A percentile compares a stretch with the other conserved stretches of the same genome.
Conservation (phyloP, 1,139 yeast species). For the Pichia sp. region DNA sequence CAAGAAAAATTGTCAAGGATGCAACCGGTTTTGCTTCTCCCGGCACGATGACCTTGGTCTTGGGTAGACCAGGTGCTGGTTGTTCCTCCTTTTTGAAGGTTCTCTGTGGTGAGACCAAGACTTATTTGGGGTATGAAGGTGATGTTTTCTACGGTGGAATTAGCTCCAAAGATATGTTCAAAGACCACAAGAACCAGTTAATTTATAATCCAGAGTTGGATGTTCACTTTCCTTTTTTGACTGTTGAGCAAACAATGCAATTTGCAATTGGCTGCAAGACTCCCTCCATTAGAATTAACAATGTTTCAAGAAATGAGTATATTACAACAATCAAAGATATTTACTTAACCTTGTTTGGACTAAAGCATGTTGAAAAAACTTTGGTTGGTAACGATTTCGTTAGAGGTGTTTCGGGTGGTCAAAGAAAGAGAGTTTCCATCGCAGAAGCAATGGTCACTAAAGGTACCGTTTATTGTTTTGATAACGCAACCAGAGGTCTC, state of each 20-base stretch:
- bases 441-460: slow-evolving; percentile 63
- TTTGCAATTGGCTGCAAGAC: slow-evolving; percentile 43
- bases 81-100: slow-evolving; percentile 46
- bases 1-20: slow-evolving; percentile 38
- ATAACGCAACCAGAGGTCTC: slow-evolving; percentile 70
- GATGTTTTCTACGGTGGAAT: slow-evolving; percentile 45
- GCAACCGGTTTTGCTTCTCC: slow-evolving; percentile 43
- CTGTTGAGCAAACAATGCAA: slow-evolving; percentile 43
- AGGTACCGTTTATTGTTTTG: slow-evolving; percentile 64
- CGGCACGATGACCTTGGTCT: slow-evolving; percentile 52
- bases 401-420: slow-evolving; percentile 82
- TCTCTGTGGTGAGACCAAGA: slow-evolving; percentile 33
- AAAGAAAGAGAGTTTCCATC: slow-evolving; percentile 74
- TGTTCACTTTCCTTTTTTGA: slow-evolving; percentile 42
- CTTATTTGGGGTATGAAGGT: slow-evolving; percentile 27
- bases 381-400: slow-evolving; percentile 68
- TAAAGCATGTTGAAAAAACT: slow-evolving; percentile 52
- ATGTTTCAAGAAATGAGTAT: slow-evolving; percentile 38
- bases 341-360: slow-evolving; percentile 50
- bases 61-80: slow-evolving; percentile 57
- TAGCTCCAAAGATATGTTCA: slow-evolving; percentile 61
- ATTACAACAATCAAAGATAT: slow-evolving; percentile 42
- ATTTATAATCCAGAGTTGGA: slow-evolving; percentile 44
- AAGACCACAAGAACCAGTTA: slow-evolving; percentile 38
- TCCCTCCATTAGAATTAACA: slow-evolving; percentile 39